A percentile compares a stretch with the other conserved stretches of the same genome.
Evolutionary conservation across 495 filamentous ascomycete species (phyloP).

Genomic region (Penicillium diatomitis): DNA sequence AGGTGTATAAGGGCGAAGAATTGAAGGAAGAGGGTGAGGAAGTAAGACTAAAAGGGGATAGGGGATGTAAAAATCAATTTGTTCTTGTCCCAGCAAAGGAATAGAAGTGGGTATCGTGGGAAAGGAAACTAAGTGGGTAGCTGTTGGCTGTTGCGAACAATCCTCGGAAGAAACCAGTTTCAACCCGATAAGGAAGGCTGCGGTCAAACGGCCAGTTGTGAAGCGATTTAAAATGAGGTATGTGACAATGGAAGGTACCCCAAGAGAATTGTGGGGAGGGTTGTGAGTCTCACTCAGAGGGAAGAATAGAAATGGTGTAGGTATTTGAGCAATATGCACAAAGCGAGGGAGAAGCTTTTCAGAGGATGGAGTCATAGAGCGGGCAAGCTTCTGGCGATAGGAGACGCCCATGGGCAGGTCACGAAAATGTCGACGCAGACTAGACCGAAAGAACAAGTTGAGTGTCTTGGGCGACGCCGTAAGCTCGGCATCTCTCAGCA

Average conservation of each 20-base stretch:
- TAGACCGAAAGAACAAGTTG: conserved; percentile 81
- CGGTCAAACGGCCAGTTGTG: conserved; percentile 12
- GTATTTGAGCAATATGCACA: conserved; percentile 26
- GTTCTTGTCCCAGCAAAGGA: conserved; percentile 10
- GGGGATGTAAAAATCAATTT: conserved; percentile 16
- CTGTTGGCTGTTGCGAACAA: background rate
- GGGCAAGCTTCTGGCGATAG: background rate
- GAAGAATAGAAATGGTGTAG: too few species aligned
- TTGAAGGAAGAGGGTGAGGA: background rate
- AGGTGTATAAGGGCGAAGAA: conserved; percentile 1
- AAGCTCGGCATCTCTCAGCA: conserved; percentile 61
- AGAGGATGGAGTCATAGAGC: background rate
- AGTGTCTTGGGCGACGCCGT: conserved; percentile 46
- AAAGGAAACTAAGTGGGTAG: conserved; percentile 10
- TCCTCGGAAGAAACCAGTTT: background rate
- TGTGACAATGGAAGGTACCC: conserved; percentile 20
- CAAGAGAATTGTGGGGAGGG: background rate
- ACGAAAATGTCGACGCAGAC: background rate
- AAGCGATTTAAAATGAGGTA: conserved; percentile 11
- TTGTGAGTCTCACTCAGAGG: too few species aligned
- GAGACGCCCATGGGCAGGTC: too few species aligned
- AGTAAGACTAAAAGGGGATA: background rate
- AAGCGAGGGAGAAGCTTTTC: background rate
- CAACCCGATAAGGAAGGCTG: background rate
- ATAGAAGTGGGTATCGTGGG: conserved; percentile 9